Evolutionary conservation across 441 rosid genomes (phyloP).

Genomic region (Corymbia citriodora): DNA sequence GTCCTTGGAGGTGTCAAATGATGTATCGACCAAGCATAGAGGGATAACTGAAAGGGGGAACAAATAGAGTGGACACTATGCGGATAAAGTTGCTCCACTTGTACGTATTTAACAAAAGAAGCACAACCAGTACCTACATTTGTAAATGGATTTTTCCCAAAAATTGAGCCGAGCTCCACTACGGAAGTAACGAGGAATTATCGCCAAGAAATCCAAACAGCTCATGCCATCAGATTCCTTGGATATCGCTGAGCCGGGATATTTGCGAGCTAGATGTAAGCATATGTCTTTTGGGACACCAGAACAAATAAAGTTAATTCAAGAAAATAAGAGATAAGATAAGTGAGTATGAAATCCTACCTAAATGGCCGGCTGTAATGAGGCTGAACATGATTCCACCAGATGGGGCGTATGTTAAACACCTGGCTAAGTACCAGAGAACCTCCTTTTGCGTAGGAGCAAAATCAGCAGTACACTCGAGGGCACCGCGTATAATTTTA

Average conservation of each 20-base stretch:
- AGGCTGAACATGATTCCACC: rapidly evolving
- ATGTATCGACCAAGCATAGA: background rate
- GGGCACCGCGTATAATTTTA: background rate
- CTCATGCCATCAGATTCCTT: rapidly evolving
- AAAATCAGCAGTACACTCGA: rapidly evolving
- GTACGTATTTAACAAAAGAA: too few species aligned
- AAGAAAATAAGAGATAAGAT: background rate
- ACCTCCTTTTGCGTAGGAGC: background rate
- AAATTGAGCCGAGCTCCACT: too few species aligned
- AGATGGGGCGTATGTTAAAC: background rate
- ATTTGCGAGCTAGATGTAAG: too few species aligned
- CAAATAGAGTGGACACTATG: background rate
- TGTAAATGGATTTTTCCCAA: too few species aligned
- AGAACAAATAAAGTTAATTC: background rate
- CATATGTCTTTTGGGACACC: too few species aligned
- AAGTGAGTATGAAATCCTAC: background rate
- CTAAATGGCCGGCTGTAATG: rapidly evolving
- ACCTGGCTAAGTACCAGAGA: background rate
- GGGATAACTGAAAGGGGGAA: background rate
- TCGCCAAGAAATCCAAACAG: too few species aligned
- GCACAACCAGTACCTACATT: too few species aligned
- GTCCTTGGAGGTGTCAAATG: background rate
- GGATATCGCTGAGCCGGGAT: too few species aligned
- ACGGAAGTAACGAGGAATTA: too few species aligned
- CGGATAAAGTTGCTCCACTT: too few species aligned